A percentile compares a stretch with the other conserved stretches of the same genome.
Conservation (phyloP, 2,329 filamentous ascomycete species). For the Capronia americana region DNA sequence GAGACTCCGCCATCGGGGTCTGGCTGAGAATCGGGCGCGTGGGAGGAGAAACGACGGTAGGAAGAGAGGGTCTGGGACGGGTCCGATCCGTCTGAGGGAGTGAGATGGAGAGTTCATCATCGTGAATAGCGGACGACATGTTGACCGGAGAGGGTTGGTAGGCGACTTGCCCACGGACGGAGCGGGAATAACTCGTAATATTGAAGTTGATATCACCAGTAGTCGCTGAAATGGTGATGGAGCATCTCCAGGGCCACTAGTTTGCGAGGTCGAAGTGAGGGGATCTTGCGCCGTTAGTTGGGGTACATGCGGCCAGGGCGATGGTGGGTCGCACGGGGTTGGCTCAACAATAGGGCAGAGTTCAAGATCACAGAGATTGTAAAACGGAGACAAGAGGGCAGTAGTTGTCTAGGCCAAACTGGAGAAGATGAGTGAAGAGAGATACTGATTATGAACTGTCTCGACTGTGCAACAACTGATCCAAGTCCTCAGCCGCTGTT, state of each 20-base stretch:
- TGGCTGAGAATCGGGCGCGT: constrained; percentile 25
- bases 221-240: constrained; percentile 33
- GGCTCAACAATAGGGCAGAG: background rate
- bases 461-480: background rate
- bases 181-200: background rate
- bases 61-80: constrained; percentile 39
- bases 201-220: constrained; percentile 28
- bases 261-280: background rate
- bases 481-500: background rate
- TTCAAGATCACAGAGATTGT: background rate
- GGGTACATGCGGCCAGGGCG: background rate
- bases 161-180: background rate
- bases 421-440: background rate
- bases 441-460: background rate
- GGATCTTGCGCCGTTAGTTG: constrained; percentile 3
- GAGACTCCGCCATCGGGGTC: constrained; percentile 49
- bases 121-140: constrained; percentile 47
- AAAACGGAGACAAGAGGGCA: background rate
- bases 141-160: constrained; percentile 22
- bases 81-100: constrained; percentile 41
- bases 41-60: constrained; percentile 38
- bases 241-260: constrained; percentile 26
- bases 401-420: background rate
- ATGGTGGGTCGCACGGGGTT: background rate
- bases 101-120: constrained; percentile 49